These are phyloP conservation scores for Edaphochlamys debaryana DNA, from an alignment of 139 green algal genomes.

Conservation along the genomic window DNA sequence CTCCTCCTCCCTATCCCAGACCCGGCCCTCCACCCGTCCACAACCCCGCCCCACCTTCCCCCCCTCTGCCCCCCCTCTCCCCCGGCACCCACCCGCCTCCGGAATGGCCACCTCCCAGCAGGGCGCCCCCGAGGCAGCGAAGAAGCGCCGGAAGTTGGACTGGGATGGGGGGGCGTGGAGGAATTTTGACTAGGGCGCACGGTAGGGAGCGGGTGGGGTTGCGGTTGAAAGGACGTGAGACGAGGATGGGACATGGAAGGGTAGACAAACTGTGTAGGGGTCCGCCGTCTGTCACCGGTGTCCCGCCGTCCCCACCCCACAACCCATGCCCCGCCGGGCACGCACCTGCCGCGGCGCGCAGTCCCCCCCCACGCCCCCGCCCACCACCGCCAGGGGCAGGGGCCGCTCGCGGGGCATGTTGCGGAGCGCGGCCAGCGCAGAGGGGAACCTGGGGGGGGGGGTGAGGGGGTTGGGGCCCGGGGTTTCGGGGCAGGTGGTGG, in stretches of 20 bases:
- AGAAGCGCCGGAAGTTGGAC: slow-evolving; percentile 72
- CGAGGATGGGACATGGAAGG: background rate
- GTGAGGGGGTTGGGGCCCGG: too few relatives aligned
- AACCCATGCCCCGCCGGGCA: too few relatives aligned
- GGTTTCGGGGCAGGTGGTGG: too few relatives aligned
- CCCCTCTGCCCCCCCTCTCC: background rate
- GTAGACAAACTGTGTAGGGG: background rate
- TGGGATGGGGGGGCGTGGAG: background rate
- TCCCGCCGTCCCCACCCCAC: too few relatives aligned
- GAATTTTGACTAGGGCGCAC: background rate
- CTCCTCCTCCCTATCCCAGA: background rate
- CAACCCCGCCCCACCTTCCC: background rate
- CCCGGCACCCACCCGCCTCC: background rate
- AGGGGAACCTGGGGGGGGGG: slow-evolving; percentile 65
- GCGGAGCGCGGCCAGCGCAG: slow-evolving; percentile 65
- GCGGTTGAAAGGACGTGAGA: background rate
- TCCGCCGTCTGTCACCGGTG: background rate
- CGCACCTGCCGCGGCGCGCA: slow-evolving; percentile 74
- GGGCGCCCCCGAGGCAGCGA: slow-evolving; percentile 53
- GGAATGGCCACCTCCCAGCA: slow-evolving; percentile 45
- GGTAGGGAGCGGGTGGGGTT: background rate
- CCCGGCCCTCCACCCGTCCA: background rate
- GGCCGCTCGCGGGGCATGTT: slow-evolving; percentile 27
- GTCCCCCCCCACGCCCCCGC: slow-evolving; percentile 67
- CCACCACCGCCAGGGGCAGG: slow-evolving; percentile 75